Evolutionary conservation across 2,329 filamentous ascomycete species (phyloP).

Genomic region (Leptographium lundbergii): DNA sequence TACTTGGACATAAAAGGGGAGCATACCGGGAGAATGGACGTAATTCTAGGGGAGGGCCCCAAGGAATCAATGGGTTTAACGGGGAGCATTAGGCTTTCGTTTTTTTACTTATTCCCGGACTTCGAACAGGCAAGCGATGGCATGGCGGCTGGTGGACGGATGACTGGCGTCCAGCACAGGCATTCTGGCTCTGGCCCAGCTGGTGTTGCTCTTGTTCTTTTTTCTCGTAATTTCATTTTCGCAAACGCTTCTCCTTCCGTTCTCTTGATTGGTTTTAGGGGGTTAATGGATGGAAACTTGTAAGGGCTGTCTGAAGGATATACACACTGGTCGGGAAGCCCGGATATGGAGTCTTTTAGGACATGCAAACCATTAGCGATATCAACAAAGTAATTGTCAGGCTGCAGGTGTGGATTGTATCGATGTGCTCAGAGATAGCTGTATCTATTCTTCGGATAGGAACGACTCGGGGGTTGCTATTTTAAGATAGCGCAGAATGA

Average conservation of each 20-base stretch:
- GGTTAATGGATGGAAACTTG: not conserved
- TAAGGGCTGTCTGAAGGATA: not conserved
- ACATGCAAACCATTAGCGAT: not conserved
- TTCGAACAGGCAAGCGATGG: not conserved
- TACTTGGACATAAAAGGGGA: not conserved
- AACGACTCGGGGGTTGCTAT: not conserved
- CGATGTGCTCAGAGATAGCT: too few species aligned
- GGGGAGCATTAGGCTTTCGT: not conserved
- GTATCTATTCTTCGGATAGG: not conserved
- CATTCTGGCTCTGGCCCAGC: not conserved
- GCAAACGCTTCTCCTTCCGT: not conserved
- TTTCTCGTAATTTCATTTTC: not conserved
- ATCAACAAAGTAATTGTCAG: not conserved
- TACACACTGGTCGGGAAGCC: not conserved
- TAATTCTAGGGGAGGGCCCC: not conserved
- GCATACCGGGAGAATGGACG: not conserved
- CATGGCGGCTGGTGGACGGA: too few species aligned
- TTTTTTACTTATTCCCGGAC: not conserved
- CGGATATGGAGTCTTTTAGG: not conserved
- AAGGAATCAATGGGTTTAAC: not conserved
- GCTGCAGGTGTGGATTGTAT: too few species aligned
- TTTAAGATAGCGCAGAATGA: not conserved
- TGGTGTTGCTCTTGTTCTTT: not conserved
- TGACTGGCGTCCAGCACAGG: not conserved
- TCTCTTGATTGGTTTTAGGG: not conserved